Evolutionary conservation across 768 basidiomycete species (phyloP).

Genomic region (Suillus subalutaceus): DNA sequence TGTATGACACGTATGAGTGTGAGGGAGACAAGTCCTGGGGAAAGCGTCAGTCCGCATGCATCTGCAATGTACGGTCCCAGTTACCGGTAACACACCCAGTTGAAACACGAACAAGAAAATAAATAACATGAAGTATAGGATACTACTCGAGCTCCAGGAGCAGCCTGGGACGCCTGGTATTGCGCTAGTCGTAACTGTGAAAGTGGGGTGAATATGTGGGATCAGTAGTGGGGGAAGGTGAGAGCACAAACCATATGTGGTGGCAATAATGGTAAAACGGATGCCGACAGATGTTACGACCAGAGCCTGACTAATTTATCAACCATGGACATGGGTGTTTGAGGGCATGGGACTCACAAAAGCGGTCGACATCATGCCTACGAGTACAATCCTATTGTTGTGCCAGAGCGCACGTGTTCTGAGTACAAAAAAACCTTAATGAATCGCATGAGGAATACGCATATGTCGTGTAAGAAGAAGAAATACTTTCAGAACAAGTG

Average conservation of each 20-base stretch:
- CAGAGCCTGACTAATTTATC: no score
- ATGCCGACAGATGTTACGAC: no score
- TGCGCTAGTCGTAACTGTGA: neutral
- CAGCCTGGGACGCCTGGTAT: neutral
- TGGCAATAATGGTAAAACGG: no score
- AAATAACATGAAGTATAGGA: neutral
- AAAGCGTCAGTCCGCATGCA: neutral
- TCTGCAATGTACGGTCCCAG: neutral
- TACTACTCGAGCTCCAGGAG: neutral
- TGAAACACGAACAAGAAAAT: neutral
- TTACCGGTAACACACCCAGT: neutral
- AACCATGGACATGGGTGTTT: no score
- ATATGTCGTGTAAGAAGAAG: neutral
- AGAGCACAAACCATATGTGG: neutral
- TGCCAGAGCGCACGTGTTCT: neutral
- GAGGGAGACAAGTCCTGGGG: neutral
- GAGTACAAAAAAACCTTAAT: neutral
- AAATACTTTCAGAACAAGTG: neutral
- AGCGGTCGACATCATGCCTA: neutral
- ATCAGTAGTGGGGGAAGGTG: neutral
- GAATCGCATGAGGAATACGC: neutral
- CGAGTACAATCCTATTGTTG: neutral
- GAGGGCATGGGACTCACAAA: neutral
- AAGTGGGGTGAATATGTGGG: neutral
- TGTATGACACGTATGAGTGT: neutral